Conservation (phyloP, 1,139 yeast species). For the Sugiyamaella xylanicola region DNA sequence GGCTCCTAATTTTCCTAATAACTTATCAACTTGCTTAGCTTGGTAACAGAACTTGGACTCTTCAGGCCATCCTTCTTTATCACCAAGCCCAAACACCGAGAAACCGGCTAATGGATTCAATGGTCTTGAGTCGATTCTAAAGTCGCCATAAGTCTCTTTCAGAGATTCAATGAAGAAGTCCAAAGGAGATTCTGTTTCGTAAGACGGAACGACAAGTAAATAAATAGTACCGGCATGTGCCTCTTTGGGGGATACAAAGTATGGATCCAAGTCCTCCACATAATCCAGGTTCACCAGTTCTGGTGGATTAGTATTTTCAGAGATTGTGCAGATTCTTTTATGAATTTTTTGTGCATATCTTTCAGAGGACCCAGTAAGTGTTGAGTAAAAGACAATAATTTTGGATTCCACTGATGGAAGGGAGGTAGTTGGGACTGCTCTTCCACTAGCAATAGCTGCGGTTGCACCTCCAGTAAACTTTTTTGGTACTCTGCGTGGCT, state of each 20-base stretch:
- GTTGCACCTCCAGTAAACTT: slow-evolving; percentile 19
- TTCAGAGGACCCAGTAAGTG: slow-evolving; percentile 80
- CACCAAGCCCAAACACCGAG: slow-evolving; percentile 86
- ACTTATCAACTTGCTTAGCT: slow-evolving; percentile 71
- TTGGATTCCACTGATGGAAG: slow-evolving; percentile 36
- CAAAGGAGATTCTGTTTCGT: slow-evolving; percentile 89
- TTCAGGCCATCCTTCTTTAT: slow-evolving; percentile 78
- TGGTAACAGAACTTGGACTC: slow-evolving; percentile 80
- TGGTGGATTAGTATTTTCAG: slow-evolving; percentile 52
- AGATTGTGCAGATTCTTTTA: slow-evolving; percentile 37
- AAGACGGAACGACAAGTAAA: slow-evolving; percentile 79
- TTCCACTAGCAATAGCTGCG: slow-evolving; percentile 22
- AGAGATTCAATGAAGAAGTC: slow-evolving; percentile 84
- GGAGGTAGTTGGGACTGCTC: slow-evolving; percentile 28
- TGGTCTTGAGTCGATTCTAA: slow-evolving; percentile 82
- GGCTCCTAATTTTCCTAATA: slow-evolving; percentile 81
- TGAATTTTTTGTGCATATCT: slow-evolving; percentile 60
- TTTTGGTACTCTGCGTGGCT: slow-evolving; percentile 25
- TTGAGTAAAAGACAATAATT: slow-evolving; percentile 72
- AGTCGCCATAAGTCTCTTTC: slow-evolving; percentile 79
- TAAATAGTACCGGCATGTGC: slow-evolving; percentile 47
- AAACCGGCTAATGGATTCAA: slow-evolving; percentile 67
- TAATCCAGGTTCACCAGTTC: slow-evolving; percentile 72
- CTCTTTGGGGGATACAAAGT: slow-evolving; percentile 61
- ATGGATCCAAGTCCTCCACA: slow-evolving; percentile 80